These are phyloP conservation scores for Vigna nakashimae DNA, from an alignment of 306 rosid species.

Conservation along the genomic window DNA sequence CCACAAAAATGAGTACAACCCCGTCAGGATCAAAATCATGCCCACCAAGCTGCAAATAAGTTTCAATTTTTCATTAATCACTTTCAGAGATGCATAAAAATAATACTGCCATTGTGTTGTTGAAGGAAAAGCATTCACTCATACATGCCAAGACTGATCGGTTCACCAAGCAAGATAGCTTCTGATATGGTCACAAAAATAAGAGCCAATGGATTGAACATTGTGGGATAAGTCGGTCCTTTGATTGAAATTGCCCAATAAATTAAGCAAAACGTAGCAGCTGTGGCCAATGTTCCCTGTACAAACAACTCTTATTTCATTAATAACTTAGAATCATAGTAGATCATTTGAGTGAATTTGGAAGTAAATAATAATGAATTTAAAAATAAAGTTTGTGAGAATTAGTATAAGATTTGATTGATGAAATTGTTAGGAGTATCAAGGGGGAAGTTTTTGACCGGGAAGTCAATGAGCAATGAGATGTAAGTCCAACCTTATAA, in stretches of 20 bases:
- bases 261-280: conserved; percentile 68
- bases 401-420: no score
- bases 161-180: conserved; percentile 62
- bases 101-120: background rate
- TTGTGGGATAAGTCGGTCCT: conserved; percentile 79
- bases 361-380: no score
- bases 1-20: conserved; percentile 23
- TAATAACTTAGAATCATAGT: background rate
- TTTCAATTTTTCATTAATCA: conserved; percentile 11
- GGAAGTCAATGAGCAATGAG: no score
- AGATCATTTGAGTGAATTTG: no score
- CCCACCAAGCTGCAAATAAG: conserved; percentile 14
- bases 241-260: conserved; percentile 58
- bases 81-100: background rate
- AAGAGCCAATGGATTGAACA: conserved; percentile 79
- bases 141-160: conserved; percentile 63
- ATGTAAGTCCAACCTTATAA: no score
- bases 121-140: background rate
- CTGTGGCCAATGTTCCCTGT: conserved; percentile 67
- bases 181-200: conserved; percentile 70
- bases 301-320: conserved; percentile 1
- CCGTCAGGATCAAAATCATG: background rate
- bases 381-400: no score
- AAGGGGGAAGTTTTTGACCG: no score
- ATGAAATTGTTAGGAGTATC: no score